Evolutionary conservation across 768 basidiomycete genomes (phyloP), one percentile per base, ranked within the genome.

Genomic region (Psilocybe cyanescens): DNA sequence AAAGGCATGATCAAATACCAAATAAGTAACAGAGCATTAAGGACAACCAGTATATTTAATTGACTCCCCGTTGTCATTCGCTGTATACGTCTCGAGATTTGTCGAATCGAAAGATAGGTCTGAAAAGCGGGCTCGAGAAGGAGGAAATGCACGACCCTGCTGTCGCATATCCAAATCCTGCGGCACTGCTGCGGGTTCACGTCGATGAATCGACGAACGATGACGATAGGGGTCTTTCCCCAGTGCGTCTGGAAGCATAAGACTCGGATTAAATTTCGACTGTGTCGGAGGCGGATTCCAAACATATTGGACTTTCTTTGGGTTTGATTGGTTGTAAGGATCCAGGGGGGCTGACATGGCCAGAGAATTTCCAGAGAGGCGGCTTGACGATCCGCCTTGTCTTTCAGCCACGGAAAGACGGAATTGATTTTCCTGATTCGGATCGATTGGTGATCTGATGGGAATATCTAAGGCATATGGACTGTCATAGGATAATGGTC

Each of bases 141-240:
- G 37, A 29, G 53, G 46, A 48, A 24, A 31, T n/a, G 24, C 6
- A 17, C 55, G 47, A 2, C 24, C 12, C 16, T n/a, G 30, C n/a
- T 47, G 59, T 29, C 28, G 44, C 3, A 11, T 17, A 24, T 17
- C 39, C 24, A 28, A 9, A 37, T 44, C 57, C 12, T 55, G 61
- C 17, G 61, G 52, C 28, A 49, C 33, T 31, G 35, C 24, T 17
- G 61, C 61, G 30, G 57, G 45, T 29, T 62, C 61, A 29, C 61
- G 61, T 3, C 57, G 51, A 33, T 62, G 61, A 49, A 50, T 57
- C 33, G 61, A 62, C 19, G 45, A 19, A 17, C 61, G 61, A 48
- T 58, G 51, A 12, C 28, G 45, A 14, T 57, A 29, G 12, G 44
- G 16, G 41, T 8, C 4, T 19, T 14, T 17, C 2, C 33, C 14